phyloP scores from a whole-genome alignment of 2,329 filamentous ascomycete genomes.

The Xylaria sp. region DNA sequence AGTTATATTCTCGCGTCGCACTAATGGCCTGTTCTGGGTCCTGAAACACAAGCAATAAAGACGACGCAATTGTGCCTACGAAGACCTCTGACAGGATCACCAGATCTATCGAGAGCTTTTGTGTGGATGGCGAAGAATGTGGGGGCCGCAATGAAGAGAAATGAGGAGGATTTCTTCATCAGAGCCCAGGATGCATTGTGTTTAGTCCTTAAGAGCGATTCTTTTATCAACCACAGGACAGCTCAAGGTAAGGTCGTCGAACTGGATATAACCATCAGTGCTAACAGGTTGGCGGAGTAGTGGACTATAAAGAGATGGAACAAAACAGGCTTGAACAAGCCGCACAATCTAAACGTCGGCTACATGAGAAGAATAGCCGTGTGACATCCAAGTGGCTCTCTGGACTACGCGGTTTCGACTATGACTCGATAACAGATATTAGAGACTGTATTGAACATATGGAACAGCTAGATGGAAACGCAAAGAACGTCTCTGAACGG shows the following conservation, averaged over 20 bases:
- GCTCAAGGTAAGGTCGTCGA: not conserved
- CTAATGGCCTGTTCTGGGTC: no score
- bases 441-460: not conserved
- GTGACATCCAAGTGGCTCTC: not conserved
- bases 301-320: not conserved
- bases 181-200: not conserved
- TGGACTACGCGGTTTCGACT: not conserved
- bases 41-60: no score
- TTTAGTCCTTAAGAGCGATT: not conserved
- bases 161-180: not conserved
- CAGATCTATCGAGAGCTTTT: not conserved
- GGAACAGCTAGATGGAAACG: not conserved
- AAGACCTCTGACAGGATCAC: not conserved
- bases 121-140: not conserved
- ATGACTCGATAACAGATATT: not conserved
- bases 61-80: not conserved
- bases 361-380: not conserved
- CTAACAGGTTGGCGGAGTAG: not conserved
- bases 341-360: not conserved
- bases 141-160: not conserved
- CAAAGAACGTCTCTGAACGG: not conserved
- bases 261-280: not conserved
- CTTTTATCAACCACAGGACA: not conserved
- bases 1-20: no score
- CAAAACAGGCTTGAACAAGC: not conserved